phyloP scores from a whole-genome alignment of 106 monocot genomes.

The Phalaenopsis equestris region DNA sequence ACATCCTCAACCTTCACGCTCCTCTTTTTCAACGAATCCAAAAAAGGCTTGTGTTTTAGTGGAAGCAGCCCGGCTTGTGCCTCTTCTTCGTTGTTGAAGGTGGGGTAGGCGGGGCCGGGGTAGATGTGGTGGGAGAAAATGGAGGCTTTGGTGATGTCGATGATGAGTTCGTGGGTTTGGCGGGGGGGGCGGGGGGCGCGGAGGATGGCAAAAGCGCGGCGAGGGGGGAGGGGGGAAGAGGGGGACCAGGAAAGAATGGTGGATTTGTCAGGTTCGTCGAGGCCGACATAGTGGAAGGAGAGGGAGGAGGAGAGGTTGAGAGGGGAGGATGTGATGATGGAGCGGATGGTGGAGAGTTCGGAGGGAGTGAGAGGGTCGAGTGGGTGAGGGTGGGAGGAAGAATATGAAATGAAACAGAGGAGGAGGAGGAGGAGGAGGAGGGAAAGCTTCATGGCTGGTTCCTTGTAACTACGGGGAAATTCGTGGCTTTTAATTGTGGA shows the following conservation, averaged over 20 bases:
- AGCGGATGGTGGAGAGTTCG: slow-evolving; percentile 31
- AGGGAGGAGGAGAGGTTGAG: slow-evolving; percentile 13
- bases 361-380: slow-evolving; percentile 44
- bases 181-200: slow-evolving; percentile 19
- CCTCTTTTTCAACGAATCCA: slow-evolving; percentile 37
- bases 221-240: slow-evolving; percentile 13
- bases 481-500: too few species aligned
- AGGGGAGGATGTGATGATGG: slow-evolving; percentile 27
- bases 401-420: neutral
- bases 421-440: neutral
- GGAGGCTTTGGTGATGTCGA: slow-evolving; percentile 27
- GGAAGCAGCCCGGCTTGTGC: slow-evolving; percentile 27
- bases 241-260: slow-evolving; percentile 28
- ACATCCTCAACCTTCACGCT: slow-evolving; percentile 33
- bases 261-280: slow-evolving; percentile 66
- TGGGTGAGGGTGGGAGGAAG: slow-evolving; percentile 20
- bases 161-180: slow-evolving; percentile 34
- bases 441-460: neutral
- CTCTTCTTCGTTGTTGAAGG: slow-evolving; percentile 44
- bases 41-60: slow-evolving; percentile 45
- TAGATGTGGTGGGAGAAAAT: slow-evolving; percentile 26
- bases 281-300: slow-evolving; percentile 72
- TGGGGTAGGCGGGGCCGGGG: slow-evolving; percentile 39
- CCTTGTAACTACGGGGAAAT: neutral
- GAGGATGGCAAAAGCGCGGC: slow-evolving; percentile 43